Evolutionary conservation across 73 alveolate genomes (phyloP), one percentile per base, ranked within the genome.

Genomic region (Blepharisma japonicum): DNA sequence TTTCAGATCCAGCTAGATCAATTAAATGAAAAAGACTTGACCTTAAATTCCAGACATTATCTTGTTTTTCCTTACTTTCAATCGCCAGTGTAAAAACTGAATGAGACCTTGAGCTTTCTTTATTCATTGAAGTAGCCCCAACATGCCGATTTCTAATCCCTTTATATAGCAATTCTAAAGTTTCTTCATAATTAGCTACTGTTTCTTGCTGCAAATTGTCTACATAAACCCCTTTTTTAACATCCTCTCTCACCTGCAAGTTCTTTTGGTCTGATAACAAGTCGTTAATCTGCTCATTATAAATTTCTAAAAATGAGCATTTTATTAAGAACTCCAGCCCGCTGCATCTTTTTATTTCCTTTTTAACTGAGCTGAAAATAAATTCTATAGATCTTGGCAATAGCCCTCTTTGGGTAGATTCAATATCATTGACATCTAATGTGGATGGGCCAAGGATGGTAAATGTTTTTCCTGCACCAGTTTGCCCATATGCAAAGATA

Each of bases 401-500:
- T n/a, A 92, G 71, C 23, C 96, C 98, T 54, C 90, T 42, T 50
- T 84, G 79, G 11, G 21, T 71, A 6, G 71, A 81, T 38, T 78
- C 81, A 55, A 18, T 46, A 21, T 71, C 89, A 9, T 56, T 88
- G 32, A 70, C 88, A 86, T 80, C 83, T 72, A 89, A 90, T 11
- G 91, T 82, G 20, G 96, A 80, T 74, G 95, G 77, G 55, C 99
- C 99, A 46, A 82, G 87, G 94, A 96, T 97, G 21, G 99, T 95
- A 91, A 93, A 95, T 23, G 99, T 95, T 86, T 97, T 97, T 38
- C 99, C 99, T 68, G 99, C 97, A 4, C 99, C 98, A 20, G 99
- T 97, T 79, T 97, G 96, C 23, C 99, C 99, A 87, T 95, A 97
- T 72, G 97, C 90, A 84, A 97, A 76, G 39, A 97, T 86, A 7